Conservation (phyloP, 2,329 filamentous ascomycete genomes). For the Trichoderma simmonsii region DNA sequence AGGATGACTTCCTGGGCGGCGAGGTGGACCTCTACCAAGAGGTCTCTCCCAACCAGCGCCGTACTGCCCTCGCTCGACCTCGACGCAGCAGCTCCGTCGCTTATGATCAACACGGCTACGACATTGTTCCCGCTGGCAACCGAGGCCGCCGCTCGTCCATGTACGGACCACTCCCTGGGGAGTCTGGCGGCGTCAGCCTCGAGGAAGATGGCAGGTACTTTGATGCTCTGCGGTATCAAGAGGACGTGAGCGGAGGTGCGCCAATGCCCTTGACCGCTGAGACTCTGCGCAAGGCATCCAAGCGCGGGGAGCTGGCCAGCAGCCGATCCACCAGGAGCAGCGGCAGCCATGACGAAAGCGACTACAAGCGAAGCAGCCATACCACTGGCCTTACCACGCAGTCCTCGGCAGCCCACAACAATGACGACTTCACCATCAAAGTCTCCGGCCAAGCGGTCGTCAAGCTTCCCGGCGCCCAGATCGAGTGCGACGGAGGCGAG, state of each 20-base stretch:
- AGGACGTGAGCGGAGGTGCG: slow-evolving; percentile 46
- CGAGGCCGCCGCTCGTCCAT: slow-evolving; percentile 41
- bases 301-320: slow-evolving; percentile 45
- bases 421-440: slow-evolving; percentile 60
- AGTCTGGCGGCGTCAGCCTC: slow-evolving; percentile 33
- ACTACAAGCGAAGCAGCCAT: slow-evolving; percentile 59
- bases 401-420: slow-evolving; percentile 46
- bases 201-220: slow-evolving; percentile 41
- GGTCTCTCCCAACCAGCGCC: slow-evolving; percentile 36
- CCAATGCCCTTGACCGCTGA: slow-evolving; percentile 54
- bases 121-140: slow-evolving; percentile 39
- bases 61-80: slow-evolving; percentile 31
- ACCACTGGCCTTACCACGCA: slow-evolving; percentile 57
- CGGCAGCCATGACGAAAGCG: slow-evolving; percentile 61
- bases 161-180: slow-evolving; percentile 36
- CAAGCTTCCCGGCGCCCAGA: slow-evolving; percentile 54
- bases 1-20: slow-evolving; percentile 38
- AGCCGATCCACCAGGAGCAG: slow-evolving; percentile 58
- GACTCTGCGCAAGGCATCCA: slow-evolving; percentile 49
- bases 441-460: slow-evolving; percentile 55
- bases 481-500: slow-evolving; percentile 60
- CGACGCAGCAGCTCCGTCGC: slow-evolving; percentile 35
- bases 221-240: slow-evolving; percentile 47
- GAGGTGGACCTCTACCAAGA: slow-evolving; percentile 38
- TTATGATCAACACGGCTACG: slow-evolving; percentile 40